Evolutionary conservation across 768 basidiomycete species (phyloP), one percentile per base, ranked within the genome.

Genomic region (Lentinula detonsa): DNA sequence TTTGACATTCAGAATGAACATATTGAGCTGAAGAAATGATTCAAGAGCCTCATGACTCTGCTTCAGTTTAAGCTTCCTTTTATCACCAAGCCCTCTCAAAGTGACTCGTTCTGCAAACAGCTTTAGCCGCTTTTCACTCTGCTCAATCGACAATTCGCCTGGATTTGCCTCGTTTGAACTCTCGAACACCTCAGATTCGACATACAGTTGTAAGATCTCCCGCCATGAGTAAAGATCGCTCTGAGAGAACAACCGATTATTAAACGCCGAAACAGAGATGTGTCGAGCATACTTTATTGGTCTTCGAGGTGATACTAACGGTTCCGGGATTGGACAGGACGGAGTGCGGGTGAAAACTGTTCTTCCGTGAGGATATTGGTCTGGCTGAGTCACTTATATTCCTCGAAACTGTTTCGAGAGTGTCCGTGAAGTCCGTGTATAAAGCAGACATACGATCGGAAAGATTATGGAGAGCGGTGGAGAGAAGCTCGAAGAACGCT

Each of bases 211-310:
- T 68, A 98, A 96, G 33, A 97, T 87, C 72, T 93, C 86, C 23
- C 95, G 78, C 95, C 95, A 97, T 5, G 85, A 80, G 69, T 91
- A 93, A 7, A 98, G 73, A 65, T 98, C 95, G 10, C 75, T 80
- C 79, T 82, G 46, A 13, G 50, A 23, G 35, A 37, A n/a, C 45
- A 34, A 37, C 3, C 46, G 5, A 48, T 23, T 18, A 39, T 9
- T 6, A 40, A 50, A 10, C 51, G 15, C 23, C 33, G 13, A 5
- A 18, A 35, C 45, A 8, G n/a, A 6, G 42, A 10, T 18, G 28
- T 10, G 43, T 33, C 21, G 39, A 43, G 5, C 59, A 2, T 46
- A 68, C 68, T 59, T 67, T 68, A 23, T 60, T 57, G 21, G 48
- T 63, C 18, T 54, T 48, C 7, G 63, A 67, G 4, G 75, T 40